These are phyloP conservation scores for Serpula lacrymans DNA, from an alignment of 768 basidiomycete genomes.

Conservation along the genomic window DNA sequence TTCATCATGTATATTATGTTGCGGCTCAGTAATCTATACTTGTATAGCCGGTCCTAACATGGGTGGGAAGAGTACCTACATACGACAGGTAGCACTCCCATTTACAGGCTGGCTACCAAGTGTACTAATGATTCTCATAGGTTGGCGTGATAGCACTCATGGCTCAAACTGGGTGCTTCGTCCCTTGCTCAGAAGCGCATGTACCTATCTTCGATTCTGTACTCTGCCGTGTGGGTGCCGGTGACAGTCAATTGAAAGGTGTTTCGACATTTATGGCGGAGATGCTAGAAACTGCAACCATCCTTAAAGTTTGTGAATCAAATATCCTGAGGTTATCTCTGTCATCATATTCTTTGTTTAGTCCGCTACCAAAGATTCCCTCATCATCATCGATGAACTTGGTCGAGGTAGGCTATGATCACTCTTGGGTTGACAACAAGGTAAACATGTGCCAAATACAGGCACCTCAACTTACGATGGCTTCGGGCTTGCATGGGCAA, in stretches of 20 bases:
- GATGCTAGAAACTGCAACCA: slow-evolving; percentile 98
- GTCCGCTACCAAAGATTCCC: slow-evolving; percentile 89
- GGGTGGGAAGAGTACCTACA: slow-evolving; percentile 98
- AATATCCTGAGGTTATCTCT: slow-evolving; percentile 18
- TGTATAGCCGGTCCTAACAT: slow-evolving; percentile 89
- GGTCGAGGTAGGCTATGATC: slow-evolving; percentile 60
- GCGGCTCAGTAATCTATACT: too few species aligned
- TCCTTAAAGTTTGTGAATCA: slow-evolving; percentile 84
- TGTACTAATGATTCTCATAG: slow-evolving; percentile 32
- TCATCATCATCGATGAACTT: slow-evolving; percentile 97
- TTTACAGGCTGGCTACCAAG: slow-evolving; percentile 1
- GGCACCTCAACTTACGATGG: slow-evolving; percentile 97
- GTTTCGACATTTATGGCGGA: slow-evolving; percentile 99
- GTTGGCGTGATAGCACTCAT: slow-evolving; percentile 95
- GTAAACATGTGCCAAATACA: slow-evolving; percentile 22
- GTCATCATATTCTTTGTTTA: slow-evolving; percentile 23
- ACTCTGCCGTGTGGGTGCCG: slow-evolving; percentile 92
- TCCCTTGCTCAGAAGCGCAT: slow-evolving; percentile 83
- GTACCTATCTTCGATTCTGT: slow-evolving; percentile 96
- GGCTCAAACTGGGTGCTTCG: slow-evolving; percentile 94
- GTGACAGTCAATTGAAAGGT: slow-evolving; percentile 96
- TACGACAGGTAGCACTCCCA: slow-evolving; percentile 66
- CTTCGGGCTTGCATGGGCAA: slow-evolving; percentile 97
- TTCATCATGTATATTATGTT: too few species aligned
- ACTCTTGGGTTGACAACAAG: background rate